Percentiles rank a stretch among this genome's conserved stretches.
These are phyloP conservation scores for Podospora sp. DNA, from an alignment of 495 filamentous ascomycete species.

Conservation along the genomic window DNA sequence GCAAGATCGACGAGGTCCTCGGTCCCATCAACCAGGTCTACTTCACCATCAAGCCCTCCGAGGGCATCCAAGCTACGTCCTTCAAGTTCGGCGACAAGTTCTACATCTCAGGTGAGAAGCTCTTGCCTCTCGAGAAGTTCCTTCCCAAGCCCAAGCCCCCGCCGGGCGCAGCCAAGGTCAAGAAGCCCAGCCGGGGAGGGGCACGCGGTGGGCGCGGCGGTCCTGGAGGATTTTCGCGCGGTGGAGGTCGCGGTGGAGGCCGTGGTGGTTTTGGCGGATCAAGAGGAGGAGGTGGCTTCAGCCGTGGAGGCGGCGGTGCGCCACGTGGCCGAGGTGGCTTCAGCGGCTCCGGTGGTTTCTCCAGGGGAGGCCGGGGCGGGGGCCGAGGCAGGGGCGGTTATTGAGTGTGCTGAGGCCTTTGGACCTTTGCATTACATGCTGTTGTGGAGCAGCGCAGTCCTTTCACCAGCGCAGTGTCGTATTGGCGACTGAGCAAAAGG, in stretches of 20 bases:
- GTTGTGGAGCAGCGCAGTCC: background rate
- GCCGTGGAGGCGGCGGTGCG: conserved; percentile 26
- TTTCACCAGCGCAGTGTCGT: conserved; percentile 11
- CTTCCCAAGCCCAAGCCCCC: conserved; percentile 90
- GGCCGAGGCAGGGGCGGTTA: conserved; percentile 30
- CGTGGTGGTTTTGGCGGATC: conserved; percentile 46
- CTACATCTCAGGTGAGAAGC: conserved; percentile 91
- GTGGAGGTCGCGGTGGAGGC: conserved; percentile 46
- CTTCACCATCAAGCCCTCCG: conserved; percentile 95
- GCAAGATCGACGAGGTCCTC: conserved; percentile 93
- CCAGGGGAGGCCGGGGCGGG: conserved; percentile 29
- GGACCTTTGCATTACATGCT: background rate
- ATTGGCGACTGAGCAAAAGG: conserved; percentile 12
- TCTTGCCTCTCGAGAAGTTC: conserved; percentile 93
- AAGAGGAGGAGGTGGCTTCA: conserved; percentile 42
- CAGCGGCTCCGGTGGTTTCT: conserved; percentile 30
- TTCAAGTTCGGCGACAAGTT: conserved; percentile 98
- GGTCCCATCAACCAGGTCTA: conserved; percentile 95
- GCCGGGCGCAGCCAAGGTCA: conserved; percentile 61
- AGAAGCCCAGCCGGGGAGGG: conserved; percentile 57
- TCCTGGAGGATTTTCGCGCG: conserved; percentile 52
- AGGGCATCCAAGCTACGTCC: conserved; percentile 89
- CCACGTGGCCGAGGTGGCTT: conserved; percentile 29
- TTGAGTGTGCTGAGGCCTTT: conserved; percentile 7
- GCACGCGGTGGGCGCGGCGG: conserved; percentile 44